Conservation (phyloP, 441 rosid genomes). For the Erodium trifolium region DNA sequence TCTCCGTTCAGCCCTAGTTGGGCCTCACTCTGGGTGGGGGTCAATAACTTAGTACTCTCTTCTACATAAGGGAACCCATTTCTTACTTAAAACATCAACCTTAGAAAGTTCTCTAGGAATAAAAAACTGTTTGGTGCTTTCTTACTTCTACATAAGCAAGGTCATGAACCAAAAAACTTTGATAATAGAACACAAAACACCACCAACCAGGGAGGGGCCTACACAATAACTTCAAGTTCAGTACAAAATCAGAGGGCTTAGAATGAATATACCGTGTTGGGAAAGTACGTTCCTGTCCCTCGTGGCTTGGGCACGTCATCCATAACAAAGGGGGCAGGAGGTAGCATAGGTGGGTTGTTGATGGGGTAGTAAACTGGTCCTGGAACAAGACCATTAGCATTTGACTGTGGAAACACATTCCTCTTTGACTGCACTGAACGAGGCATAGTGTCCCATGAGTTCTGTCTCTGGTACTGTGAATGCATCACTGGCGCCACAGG, state of each 20-base stretch:
- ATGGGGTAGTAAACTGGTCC: slow-evolving; percentile 39
- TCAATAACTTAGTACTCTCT: too few relatives aligned
- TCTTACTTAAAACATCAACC: too few relatives aligned
- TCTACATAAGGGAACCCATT: too few relatives aligned
- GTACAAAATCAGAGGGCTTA: slow-evolving; percentile 6
- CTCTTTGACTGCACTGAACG: slow-evolving; percentile 32
- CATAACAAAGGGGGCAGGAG: slow-evolving; percentile 37
- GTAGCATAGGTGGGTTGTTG: slow-evolving; percentile 28
- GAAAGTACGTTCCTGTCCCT: slow-evolving; percentile 86
- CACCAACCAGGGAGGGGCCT: too few relatives aligned
- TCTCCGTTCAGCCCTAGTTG: too few relatives aligned
- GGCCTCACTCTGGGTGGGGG: too few relatives aligned
- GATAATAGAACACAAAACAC: too few relatives aligned
- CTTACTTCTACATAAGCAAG: too few relatives aligned
- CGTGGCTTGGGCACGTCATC: slow-evolving; percentile 64
- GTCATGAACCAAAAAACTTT: too few relatives aligned
- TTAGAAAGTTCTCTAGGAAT: too few relatives aligned
- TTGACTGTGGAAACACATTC: slow-evolving; percentile 30
- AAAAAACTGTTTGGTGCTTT: too few relatives aligned
- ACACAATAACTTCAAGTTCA: neutral
- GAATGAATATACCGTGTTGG: slow-evolving; percentile 52
- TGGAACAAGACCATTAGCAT: slow-evolving; percentile 36
- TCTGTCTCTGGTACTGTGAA: slow-evolving; percentile 43
- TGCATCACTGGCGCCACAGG: slow-evolving; percentile 23
- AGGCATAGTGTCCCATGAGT: slow-evolving; percentile 4